phyloP scores from a whole-genome alignment of 768 basidiomycete genomes.

The Collybiopsis luxurians region DNA sequence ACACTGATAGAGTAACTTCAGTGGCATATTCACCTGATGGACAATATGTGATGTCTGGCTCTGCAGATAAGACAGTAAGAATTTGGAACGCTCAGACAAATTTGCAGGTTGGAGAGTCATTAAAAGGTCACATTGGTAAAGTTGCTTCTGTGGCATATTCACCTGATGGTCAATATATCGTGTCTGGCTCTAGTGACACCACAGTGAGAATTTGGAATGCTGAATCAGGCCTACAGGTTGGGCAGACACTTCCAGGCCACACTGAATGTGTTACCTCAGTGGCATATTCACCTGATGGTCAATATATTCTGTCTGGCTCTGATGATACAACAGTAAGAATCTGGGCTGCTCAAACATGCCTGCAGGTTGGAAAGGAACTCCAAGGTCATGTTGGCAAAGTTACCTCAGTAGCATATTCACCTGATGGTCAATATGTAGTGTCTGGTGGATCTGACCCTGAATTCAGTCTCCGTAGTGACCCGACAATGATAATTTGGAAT shows the following conservation, averaged over 20 bases:
- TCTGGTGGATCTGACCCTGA: neutral
- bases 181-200: neutral
- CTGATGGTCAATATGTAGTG: neutral
- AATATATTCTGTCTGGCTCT: conserved; percentile 19
- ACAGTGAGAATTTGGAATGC: conserved; percentile 20
- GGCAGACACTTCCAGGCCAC: conserved; percentile 12
- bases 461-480: neutral
- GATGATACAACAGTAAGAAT: conserved; percentile 20
- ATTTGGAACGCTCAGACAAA: too few relatives aligned
- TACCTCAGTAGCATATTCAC: neutral
- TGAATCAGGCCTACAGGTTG: conserved; percentile 10
- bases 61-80: too few relatives aligned
- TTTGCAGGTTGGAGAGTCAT: neutral
- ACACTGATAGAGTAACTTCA: too few relatives aligned
- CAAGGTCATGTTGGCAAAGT: neutral
- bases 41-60: too few relatives aligned
- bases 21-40: too few relatives aligned
- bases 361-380: neutral
- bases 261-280: conserved; percentile 16
- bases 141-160: neutral
- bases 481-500: neutral
- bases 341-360: too few relatives aligned
- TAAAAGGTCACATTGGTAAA: too few relatives aligned
- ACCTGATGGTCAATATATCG: conserved; percentile 18
- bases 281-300: conserved; percentile 20